Evolutionary conservation across 345 rosid genomes (phyloP), one percentile per base, ranked within the genome.

Genomic region (Isatis tinctoria): DNA sequence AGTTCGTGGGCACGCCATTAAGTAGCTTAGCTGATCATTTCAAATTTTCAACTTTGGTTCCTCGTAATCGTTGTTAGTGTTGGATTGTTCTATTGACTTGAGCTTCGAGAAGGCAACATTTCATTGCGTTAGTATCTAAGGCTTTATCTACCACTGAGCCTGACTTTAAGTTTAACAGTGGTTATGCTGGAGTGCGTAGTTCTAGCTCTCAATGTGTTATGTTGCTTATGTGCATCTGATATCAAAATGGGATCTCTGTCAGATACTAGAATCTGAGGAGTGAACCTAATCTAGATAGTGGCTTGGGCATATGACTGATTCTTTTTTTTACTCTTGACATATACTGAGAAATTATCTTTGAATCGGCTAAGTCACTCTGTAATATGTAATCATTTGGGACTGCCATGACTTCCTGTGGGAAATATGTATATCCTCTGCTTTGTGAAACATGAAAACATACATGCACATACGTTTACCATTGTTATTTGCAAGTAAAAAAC

Each of bases 11-110:
- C 58, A 24, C 44, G 45, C 40, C 28, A 7, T 20, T 72, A 26
- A 56, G 41, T 30, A 52, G 32, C 57, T 58, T 65, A 35, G 60
- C 62, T 67, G 79, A 65, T 75, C 80, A 51, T 74, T 72, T 72
- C 62, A 5, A 54, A 32, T 14, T 18, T 53, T 27, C 59, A 57
- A 74, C 47, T 49, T 63, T 59, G 58, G 35, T 32, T 77, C 37
- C n/a, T 14, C 56, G 5, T 60, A 62, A 11, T 51, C 2, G 16
- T 10, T 60, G 47, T 51, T 69, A 11, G 12, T 66, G 24, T 37
- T 28, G 7, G 24, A 28, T 75, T 33, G 3, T 13, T 10, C 9
- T 39, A 8, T 18, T 32, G n/a, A 62, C 44, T 63, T 47, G 3
- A 74, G 73, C 78, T 62, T 22, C 30, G 39, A 32, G 69, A 32